Base-by-base conservation (phyloP, 1,139 yeast genomes). In the Meyerozyma elateridarum region DNA sequence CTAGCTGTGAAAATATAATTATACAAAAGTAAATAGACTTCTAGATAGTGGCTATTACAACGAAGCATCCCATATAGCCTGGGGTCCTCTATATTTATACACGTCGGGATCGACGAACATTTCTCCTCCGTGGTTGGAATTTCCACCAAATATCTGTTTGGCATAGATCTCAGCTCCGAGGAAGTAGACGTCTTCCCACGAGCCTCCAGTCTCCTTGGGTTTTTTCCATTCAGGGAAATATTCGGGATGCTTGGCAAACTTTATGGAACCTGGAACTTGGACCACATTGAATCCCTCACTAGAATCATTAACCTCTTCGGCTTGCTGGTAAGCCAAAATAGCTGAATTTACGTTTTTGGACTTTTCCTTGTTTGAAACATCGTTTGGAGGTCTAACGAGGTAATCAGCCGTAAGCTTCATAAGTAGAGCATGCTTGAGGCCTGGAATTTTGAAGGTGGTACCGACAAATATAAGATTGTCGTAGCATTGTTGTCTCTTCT, bases 171-270 rank as follows among this genome's bases (percentile, higher is more conserved):
- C 85, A 1, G 87, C 95, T 2, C 97, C 97, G 39, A 89, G 63
- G 51, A 89, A 85, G 39, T 80, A 76, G 20, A 61, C 61, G 44
- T 85, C 91, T 40, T 83, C 80, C 76, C 77, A 72, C 17, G 70
- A 63, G 6, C 83, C 82, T 2, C 85, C 87, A 30, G 38, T 46
- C 25, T 62, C 70, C 47, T 65, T 65, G 28, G 76, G 74, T 46
- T 79, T 79, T 57, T 89, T 89, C 97, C 97, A 91, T 46, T 87
- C 96, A 1, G 95, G 87, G 59, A 91, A 91, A 56, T 91, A 89
- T 32, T 89, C 97, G 0, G 96, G 94, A 52, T 77, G 72, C 47
- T 81, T 82, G 20, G 81, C 78, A 33, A 78, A 54, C 44, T 73
- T 78, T 35, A 89, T 73, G 8, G 79, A 67, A 14, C 79, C 76